Base-by-base conservation (phyloP, 192 early-diverging fungal genomes). In the Umbelopsis sp. region DNA sequence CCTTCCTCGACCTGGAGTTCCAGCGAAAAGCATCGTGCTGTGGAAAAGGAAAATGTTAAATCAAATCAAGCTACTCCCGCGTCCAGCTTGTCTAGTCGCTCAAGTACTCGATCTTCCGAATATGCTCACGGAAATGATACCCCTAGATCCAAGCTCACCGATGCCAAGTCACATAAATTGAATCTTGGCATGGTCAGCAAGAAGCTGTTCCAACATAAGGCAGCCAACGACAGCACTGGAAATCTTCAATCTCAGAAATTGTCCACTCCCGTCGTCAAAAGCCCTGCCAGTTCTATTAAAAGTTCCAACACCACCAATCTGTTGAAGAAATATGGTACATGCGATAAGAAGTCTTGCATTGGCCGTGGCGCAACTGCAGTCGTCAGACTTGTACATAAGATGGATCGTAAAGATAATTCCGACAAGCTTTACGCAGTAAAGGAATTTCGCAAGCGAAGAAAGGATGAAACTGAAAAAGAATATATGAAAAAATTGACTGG, bases 401-500 rank as follows among this genome's bases (percentile, higher is more conserved):
- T 91, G 80, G 80, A 91, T 77, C 74, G 74, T 30, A 80, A 87
- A 16, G 81, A 84, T 44, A 75, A 80, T 64, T 76, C 73, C 64
- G 87, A 87, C 23, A 88, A 86, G 73, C 85, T 92, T 46, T 95
- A 88, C 68, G 97, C 97, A 16, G 90, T 98, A 76, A 98, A 98
- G 78, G 94, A 98, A 71, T 98, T 98, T 83, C 86, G 92, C 51
- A 78, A 78, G 23, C 84, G 90, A 68, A 82, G 87, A 47, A 92
- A 91, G 73, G 85, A 93, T 72, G 96, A 98, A 87, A 89, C 91
- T 6, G 88, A 97, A 84, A 94, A 93, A 80, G 93, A 95, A 52
- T 98, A 97, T 79, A 82, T 97, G 76, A 98, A 98, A 79, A 96
- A 97, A 78, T 83, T 98, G 73, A 93, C 91, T 23, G 87, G 90